Evolutionary conservation across 2,329 filamentous ascomycete genomes (phyloP).

Genomic region (Ascochyta viciae-villosae): DNA sequence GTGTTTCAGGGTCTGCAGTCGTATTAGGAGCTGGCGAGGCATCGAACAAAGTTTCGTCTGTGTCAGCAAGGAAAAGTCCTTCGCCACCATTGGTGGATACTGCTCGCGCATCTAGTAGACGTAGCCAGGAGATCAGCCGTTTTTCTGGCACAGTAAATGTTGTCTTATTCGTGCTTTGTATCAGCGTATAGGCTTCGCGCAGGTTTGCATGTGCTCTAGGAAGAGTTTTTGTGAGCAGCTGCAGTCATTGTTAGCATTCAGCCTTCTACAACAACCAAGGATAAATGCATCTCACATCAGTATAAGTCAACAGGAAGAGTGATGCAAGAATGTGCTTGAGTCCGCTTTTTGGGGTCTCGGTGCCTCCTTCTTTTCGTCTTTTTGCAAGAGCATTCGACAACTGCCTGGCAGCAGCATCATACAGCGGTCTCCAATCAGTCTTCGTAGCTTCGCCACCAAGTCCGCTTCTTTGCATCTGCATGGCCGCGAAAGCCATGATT

Average conservation of each 20-base stretch:
- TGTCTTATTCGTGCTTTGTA: slow-evolving; percentile 44
- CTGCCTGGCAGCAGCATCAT: slow-evolving; percentile 40
- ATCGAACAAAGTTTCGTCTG: slow-evolving; percentile 57
- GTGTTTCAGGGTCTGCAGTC: slow-evolving; percentile 38
- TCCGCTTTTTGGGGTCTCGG: slow-evolving; percentile 18
- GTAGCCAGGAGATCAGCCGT: slow-evolving; percentile 62
- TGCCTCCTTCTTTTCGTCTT: slow-evolving; percentile 20
- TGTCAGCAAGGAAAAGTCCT: slow-evolving; percentile 60
- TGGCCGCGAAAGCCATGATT: slow-evolving; percentile 60
- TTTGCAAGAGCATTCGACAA: slow-evolving; percentile 29
- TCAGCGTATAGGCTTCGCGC: slow-evolving; percentile 58
- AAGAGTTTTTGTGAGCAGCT: slow-evolving; percentile 38
- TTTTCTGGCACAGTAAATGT: slow-evolving; percentile 50
- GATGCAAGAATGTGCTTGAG: slow-evolving; percentile 58
- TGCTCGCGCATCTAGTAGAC: slow-evolving; percentile 62
- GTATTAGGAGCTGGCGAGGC: slow-evolving; percentile 51
- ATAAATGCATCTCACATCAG: slow-evolving; percentile 51
- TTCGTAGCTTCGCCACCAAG: slow-evolving; percentile 41
- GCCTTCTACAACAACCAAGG: too few species aligned
- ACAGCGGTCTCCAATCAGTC: slow-evolving; percentile 42
- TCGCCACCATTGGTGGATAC: slow-evolving; percentile 63
- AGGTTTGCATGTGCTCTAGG: slow-evolving; percentile 58
- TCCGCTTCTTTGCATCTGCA: slow-evolving; percentile 49
- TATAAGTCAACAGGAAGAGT: slow-evolving; percentile 63
- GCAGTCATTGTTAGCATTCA: slow-evolving; percentile 30